Conservation (phyloP, 371 early-diverging fungal species). For the Amoeboradix gromovi region DNA sequence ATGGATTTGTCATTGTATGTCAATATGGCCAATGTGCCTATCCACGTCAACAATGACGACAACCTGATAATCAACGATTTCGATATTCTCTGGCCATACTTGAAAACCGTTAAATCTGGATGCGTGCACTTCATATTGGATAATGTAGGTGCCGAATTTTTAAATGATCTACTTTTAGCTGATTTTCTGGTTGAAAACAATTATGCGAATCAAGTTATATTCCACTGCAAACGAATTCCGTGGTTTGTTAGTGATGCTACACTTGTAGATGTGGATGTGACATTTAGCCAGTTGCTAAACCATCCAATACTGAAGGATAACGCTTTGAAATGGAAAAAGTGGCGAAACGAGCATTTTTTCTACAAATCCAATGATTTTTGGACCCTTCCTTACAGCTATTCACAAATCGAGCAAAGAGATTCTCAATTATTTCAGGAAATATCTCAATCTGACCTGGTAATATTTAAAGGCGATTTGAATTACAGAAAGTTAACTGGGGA, state of each 20-base stretch:
- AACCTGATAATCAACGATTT: background rate
- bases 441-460: constrained; percentile 23
- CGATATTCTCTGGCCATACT: background rate
- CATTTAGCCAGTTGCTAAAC: constrained; percentile 30
- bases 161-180: constrained; percentile 55
- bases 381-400: constrained; percentile 46
- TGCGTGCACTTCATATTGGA: background rate
- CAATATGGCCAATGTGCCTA: constrained; percentile 30
- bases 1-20: constrained; percentile 49
- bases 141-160: constrained; percentile 45
- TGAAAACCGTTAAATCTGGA: background rate
- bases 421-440: constrained; percentile 27
- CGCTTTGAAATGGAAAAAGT: constrained; percentile 15
- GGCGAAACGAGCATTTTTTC: constrained; percentile 38
- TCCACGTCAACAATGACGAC: constrained; percentile 9
- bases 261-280: constrained; percentile 3
- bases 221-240: constrained; percentile 57
- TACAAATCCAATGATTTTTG: constrained; percentile 43
- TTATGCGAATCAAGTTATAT: constrained; percentile 30
- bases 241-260: constrained; percentile 48
- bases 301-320: constrained; percentile 12
- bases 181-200: constrained; percentile 45
- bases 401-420: constrained; percentile 31
- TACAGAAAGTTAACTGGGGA: constrained; percentile 33
- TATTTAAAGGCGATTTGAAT: constrained; percentile 88